Conservation (phyloP, 2,329 filamentous ascomycete genomes). For the Fusarium duplospermum region DNA sequence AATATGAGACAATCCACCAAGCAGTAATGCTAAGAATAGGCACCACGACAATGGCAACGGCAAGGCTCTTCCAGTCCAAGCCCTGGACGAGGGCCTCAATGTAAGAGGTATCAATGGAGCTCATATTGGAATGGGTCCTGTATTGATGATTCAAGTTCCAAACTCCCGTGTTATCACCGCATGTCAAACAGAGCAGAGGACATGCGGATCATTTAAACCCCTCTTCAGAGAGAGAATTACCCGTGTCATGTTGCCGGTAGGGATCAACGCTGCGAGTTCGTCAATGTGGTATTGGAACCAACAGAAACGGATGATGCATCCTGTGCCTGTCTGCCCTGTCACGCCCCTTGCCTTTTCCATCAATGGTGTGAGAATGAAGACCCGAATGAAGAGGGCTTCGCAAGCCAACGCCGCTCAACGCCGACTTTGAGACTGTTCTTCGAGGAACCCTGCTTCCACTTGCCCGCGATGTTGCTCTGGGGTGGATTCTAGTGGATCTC, state of each 20-base stretch:
- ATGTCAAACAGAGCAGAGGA: neutral
- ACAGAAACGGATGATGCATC: neutral
- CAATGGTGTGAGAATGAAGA: neutral
- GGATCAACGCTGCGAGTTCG: neutral
- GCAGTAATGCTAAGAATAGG: slow-evolving; percentile 22
- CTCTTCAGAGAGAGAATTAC: neutral
- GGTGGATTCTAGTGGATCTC: neutral
- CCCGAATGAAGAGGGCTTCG: neutral
- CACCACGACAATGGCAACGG: slow-evolving; percentile 7
- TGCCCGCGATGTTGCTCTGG: neutral
- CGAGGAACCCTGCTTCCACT: neutral
- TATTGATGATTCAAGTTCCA: neutral
- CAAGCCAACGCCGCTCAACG: neutral
- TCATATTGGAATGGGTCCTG: slow-evolving; percentile 15
- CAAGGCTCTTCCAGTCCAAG: slow-evolving; percentile 22
- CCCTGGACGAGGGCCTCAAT: slow-evolving; percentile 11
- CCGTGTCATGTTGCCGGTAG: neutral
- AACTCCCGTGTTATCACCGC: neutral
- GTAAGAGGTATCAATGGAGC: slow-evolving; percentile 19
- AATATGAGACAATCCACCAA: slow-evolving; percentile 31
- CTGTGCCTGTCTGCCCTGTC: neutral
- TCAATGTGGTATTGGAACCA: slow-evolving; percentile 6
- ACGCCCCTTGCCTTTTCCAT: neutral
- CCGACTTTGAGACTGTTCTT: neutral
- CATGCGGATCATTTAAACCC: slow-evolving; percentile 8